Percentiles rank a stretch among this genome's conserved stretches.
Conservation (phyloP, 208 protist genomes). For the Trypanosoma vivax region DNA sequence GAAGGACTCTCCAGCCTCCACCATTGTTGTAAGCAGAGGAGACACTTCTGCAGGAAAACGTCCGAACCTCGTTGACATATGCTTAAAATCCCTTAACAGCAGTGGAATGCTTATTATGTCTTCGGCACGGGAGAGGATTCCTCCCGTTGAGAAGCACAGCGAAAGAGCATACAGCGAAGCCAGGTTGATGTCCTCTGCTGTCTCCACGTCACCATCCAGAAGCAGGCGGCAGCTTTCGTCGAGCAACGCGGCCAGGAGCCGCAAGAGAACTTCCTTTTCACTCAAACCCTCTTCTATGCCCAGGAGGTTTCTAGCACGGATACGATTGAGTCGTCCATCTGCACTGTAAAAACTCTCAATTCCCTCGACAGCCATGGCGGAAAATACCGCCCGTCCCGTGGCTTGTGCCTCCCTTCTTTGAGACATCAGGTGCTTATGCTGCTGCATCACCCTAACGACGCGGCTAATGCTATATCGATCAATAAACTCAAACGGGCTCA, state of each 20-base stretch:
- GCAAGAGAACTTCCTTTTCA: slow-evolving; percentile 12
- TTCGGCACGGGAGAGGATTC: slow-evolving; percentile 49
- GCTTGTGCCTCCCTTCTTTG: background rate
- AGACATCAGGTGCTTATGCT: slow-evolving; percentile 6
- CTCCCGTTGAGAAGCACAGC: slow-evolving; percentile 38
- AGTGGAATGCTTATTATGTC: slow-evolving; percentile 11
- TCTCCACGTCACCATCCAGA: slow-evolving; percentile 20
- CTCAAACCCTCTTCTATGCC: background rate
- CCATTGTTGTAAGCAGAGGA: slow-evolving; percentile 13
- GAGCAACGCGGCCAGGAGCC: slow-evolving; percentile 32
- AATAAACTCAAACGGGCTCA: slow-evolving; percentile 16
- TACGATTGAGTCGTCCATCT: background rate
- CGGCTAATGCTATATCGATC: slow-evolving; percentile 15
- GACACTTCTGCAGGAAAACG: slow-evolving; percentile 1
- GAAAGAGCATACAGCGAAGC: slow-evolving; percentile 47
- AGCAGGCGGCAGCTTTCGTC: slow-evolving; percentile 36
- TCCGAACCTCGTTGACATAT: slow-evolving; percentile 8
- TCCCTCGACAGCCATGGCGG: slow-evolving; percentile 10
- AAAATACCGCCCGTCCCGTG: slow-evolving; percentile 3
- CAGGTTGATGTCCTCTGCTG: slow-evolving; percentile 34
- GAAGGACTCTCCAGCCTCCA: slow-evolving; percentile 18
- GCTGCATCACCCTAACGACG: slow-evolving; percentile 1
- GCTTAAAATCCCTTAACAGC: slow-evolving; percentile 13
- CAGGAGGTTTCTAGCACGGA: too few relatives aligned
- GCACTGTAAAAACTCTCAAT: slow-evolving; percentile 12